A percentile compares a stretch with the other conserved stretches of the same genome.
These are phyloP conservation scores for Beauveria rudraprayagi DNA, from an alignment of 2,329 filamentous ascomycete species.

Conservation along the genomic window DNA sequence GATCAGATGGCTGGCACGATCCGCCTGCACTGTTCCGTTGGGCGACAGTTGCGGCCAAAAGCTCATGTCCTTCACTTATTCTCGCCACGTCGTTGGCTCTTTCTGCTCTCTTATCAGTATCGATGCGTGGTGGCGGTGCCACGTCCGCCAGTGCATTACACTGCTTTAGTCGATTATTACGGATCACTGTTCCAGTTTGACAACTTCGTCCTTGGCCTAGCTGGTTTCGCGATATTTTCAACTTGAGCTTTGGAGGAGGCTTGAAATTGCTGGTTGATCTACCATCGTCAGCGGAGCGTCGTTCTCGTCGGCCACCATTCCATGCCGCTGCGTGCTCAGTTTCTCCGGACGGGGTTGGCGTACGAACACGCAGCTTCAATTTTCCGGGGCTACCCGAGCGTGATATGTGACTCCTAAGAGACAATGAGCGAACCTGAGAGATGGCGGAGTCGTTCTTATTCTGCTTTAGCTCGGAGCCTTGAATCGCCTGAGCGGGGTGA, in stretches of 20 bases:
- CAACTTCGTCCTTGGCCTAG: conserved; percentile 16
- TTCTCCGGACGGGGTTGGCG: conserved; percentile 14
- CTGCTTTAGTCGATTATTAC: conserved; percentile 22
- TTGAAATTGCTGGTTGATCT: conserved; percentile 12
- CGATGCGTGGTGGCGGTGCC: conserved; percentile 15
- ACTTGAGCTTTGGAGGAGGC: conserved; percentile 23
- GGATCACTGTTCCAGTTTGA: conserved; percentile 14
- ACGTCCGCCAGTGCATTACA: conserved; percentile 26
- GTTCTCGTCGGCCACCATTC: neutral
- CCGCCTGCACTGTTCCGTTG: conserved; percentile 3
- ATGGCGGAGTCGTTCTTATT: neutral
- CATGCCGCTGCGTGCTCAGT: neutral
- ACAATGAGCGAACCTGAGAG: conserved; percentile 11
- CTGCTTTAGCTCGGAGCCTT: neutral
- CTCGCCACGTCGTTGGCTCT: neutral
- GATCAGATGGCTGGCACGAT: conserved; percentile 22
- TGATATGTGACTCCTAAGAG: conserved; percentile 3
- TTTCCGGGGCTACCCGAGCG: conserved; percentile 16
- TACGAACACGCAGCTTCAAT: conserved; percentile 23
- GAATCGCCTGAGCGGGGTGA: neutral
- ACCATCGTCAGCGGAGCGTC: conserved; percentile 3
- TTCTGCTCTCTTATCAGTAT: conserved; percentile 13
- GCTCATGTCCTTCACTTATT: neutral
- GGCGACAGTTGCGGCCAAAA: conserved; percentile 9
- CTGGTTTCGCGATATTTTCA: conserved; percentile 25